Percentiles rank a stretch among this genome's conserved stretches.
phyloP scores from a whole-genome alignment of 805 yeast genomes.

The Saturnispora saitoi region DNA sequence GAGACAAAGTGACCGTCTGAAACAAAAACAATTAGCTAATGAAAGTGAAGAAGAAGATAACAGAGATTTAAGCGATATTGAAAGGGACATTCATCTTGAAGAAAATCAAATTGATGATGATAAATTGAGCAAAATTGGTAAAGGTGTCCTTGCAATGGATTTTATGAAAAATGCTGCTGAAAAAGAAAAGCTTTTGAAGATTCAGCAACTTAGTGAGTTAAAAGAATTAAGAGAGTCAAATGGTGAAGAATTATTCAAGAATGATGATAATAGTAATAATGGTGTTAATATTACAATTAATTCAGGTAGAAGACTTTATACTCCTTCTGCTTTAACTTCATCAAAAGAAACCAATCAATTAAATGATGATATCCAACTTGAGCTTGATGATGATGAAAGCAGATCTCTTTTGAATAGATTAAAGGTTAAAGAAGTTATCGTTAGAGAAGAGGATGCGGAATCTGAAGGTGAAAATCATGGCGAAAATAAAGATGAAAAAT shows the following conservation, averaged over 20 bases:
- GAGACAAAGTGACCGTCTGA: conserved; percentile 72
- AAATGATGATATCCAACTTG: conserved; percentile 33
- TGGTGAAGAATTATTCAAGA: conserved; percentile 32
- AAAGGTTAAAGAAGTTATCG: conserved; percentile 10
- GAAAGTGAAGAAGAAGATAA: conserved; percentile 33
- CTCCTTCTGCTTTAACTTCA: conserved; percentile 48
- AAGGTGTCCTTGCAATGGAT: conserved; percentile 90
- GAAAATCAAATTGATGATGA: conserved; percentile 31
- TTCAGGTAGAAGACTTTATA: conserved; percentile 73
- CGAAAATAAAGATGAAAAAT: conserved; percentile 8
- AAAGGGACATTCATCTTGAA: conserved; percentile 37
- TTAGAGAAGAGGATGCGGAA: conserved; percentile 2
- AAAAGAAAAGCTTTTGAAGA: conserved; percentile 51
- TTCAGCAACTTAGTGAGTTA: conserved; percentile 41
- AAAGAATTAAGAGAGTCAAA: conserved; percentile 37
- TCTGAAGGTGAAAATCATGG: conserved; percentile 3
- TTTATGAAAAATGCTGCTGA: conserved; percentile 90
- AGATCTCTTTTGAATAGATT: conserved; percentile 38
- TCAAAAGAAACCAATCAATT: conserved; percentile 30
- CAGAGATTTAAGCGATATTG: conserved; percentile 43
- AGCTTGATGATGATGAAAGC: conserved; percentile 42
- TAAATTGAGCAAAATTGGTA: conserved; percentile 46
- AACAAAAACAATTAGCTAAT: conserved; percentile 54
- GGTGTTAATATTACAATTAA: conserved; percentile 47
- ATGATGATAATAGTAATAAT: conserved; percentile 27